Evolutionary conservation across 495 filamentous ascomycete genomes (phyloP).

Genomic region (Penicillium canescens): DNA sequence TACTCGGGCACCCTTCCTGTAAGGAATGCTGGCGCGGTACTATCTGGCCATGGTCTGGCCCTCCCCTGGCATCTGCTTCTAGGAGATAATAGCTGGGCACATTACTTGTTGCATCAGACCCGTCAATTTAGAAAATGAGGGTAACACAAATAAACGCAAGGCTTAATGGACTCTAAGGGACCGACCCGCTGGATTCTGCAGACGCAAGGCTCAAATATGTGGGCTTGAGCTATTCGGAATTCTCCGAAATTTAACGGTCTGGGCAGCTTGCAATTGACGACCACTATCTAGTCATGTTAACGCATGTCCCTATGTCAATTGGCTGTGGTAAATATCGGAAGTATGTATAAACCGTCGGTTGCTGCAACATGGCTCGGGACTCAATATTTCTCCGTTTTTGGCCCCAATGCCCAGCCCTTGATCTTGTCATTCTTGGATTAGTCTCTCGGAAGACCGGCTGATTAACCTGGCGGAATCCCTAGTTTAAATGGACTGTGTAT

Average conservation of each 20-base stretch:
- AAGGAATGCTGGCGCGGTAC: conserved; percentile 10
- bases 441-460: too few relatives aligned
- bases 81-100: too few relatives aligned
- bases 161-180: conserved; percentile 11
- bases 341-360: too few relatives aligned
- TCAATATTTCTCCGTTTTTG: too few relatives aligned
- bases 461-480: too few relatives aligned
- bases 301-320: too few relatives aligned
- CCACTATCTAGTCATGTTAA: too few relatives aligned
- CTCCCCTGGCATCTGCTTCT: not conserved
- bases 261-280: not conserved
- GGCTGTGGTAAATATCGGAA: too few relatives aligned
- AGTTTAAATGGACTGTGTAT: too few relatives aligned
- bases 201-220: conserved; percentile 21
- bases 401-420: too few relatives aligned
- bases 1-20: not conserved
- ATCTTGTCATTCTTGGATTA: too few relatives aligned
- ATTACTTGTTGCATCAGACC: not conserved
- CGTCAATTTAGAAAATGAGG: not conserved
- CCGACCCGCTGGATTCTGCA: conserved; percentile 15
- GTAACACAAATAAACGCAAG: not conserved
- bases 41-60: not conserved
- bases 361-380: too few relatives aligned
- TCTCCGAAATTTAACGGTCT: not conserved
- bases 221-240: not conserved